Evolutionary conservation across 2,329 filamentous ascomycete species (phyloP).

Genomic region (Fusarium setosum): DNA sequence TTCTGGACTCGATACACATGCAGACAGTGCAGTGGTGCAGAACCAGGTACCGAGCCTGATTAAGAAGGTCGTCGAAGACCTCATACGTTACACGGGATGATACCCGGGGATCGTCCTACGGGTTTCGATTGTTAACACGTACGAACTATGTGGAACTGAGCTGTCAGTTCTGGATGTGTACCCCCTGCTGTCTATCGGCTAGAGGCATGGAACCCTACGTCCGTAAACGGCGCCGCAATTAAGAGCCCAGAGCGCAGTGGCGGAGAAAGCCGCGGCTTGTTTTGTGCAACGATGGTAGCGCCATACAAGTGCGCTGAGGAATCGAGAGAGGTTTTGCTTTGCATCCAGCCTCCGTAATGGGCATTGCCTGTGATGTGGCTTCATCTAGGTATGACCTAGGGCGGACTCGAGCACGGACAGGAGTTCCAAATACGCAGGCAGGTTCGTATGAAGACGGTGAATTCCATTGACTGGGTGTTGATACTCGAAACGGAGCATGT

Average conservation of each 20-base stretch:
- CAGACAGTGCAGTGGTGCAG: slow-evolving; percentile 2
- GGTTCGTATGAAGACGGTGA: neutral
- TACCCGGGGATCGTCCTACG: neutral
- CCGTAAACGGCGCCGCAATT: slow-evolving; percentile 3
- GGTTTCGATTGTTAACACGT: neutral
- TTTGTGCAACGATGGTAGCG: slow-evolving; percentile 11
- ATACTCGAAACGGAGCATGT: no score
- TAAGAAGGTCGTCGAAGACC: slow-evolving; percentile 2
- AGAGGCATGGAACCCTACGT: slow-evolving; percentile 3
- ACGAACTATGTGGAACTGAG: slow-evolving; percentile 23
- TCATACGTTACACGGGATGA: slow-evolving; percentile 17
- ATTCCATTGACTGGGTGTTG: no score
- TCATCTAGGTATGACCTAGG: neutral
- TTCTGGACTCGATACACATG: slow-evolving; percentile 1
- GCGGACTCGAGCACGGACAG: no score
- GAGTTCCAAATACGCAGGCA: no score
- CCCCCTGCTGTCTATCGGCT: slow-evolving; percentile 13
- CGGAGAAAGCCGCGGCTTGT: slow-evolving; percentile 10
- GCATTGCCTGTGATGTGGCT: neutral
- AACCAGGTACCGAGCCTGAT: neutral
- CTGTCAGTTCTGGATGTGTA: slow-evolving; percentile 11
- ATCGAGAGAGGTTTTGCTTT: neutral
- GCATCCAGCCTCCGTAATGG: slow-evolving; percentile 3
- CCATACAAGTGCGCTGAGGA: neutral
- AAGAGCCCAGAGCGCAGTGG: slow-evolving; percentile 1